phyloP scores from a whole-genome alignment of 2,329 filamentous ascomycete genomes.

The Myriosclerotinia duriaeana region DNA sequence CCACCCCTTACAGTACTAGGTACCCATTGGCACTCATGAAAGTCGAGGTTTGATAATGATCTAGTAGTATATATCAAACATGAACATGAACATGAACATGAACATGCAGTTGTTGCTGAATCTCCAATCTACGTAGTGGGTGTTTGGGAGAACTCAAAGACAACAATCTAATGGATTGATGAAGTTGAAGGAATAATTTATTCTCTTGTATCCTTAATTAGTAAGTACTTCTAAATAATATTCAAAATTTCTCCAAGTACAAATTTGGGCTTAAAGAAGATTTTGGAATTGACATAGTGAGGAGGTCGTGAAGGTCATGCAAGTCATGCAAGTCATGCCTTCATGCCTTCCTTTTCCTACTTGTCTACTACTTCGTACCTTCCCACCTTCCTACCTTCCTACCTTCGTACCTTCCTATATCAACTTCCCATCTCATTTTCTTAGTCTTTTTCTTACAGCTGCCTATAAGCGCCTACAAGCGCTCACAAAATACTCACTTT shows the following conservation, averaged over 20 bases:
- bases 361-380: neutral
- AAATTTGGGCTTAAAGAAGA: too few relatives aligned
- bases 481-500: neutral
- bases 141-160: neutral
- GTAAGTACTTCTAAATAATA: too few relatives aligned
- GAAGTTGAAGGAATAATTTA: neutral
- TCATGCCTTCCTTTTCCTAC: neutral
- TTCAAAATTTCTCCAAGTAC: too few relatives aligned
- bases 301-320: neutral
- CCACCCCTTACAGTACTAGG: too few relatives aligned
- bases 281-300: neutral
- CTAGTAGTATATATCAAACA: too few relatives aligned
- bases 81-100: too few relatives aligned
- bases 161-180: neutral
- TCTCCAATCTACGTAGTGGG: neutral
- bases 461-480: too few relatives aligned
- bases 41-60: neutral
- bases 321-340: too few relatives aligned
- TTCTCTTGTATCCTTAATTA: neutral
- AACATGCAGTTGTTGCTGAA: neutral
- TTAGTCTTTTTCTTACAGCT: neutral
- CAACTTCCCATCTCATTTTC: neutral
- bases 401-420: neutral
- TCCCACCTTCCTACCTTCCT: neutral
- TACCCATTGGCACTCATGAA: neutral